Percentiles rank a stretch among this genome's conserved stretches.
These are phyloP conservation scores for Ascochyta rabiei DNA, from an alignment of 2,329 filamentous ascomycete genomes.

Conservation along the genomic window DNA sequence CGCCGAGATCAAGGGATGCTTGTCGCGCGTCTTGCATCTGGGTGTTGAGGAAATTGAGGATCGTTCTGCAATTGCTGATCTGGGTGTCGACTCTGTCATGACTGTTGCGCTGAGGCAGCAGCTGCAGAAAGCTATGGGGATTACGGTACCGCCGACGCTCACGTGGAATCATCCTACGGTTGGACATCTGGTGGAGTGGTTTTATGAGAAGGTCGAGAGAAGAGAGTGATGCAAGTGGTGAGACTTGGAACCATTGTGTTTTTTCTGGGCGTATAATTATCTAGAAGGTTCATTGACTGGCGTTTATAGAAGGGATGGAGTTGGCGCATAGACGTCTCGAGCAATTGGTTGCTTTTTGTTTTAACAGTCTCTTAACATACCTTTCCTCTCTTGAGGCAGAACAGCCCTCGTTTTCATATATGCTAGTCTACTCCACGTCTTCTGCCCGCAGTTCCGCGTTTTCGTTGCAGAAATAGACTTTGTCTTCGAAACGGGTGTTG, in stretches of 20 bases:
- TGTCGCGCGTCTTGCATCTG: conserved; percentile 45
- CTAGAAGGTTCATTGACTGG: not conserved
- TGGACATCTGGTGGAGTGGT: conserved; percentile 47
- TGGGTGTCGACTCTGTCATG: conserved; percentile 53
- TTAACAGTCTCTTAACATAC: no score
- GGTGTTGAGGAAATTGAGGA: conserved; percentile 44
- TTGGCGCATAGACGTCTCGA: not conserved
- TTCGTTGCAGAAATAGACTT: not conserved
- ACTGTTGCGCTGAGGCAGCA: conserved; percentile 45
- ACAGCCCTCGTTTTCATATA: not conserved
- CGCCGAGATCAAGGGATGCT: conserved; percentile 41
- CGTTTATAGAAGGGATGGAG: not conserved
- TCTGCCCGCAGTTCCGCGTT: not conserved
- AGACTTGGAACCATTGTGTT: no score
- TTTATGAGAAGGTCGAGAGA: conserved; percentile 29
- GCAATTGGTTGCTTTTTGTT: not conserved
- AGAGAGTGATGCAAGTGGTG: not conserved
- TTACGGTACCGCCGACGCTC: conserved; percentile 50
- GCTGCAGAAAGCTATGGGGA: conserved; percentile 42
- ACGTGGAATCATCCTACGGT: conserved; percentile 53
- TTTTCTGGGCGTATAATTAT: not conserved
- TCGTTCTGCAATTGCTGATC: conserved; percentile 43
- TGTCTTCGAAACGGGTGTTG: not conserved
- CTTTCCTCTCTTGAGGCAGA: no score
- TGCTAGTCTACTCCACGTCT: not conserved